Conservation (phyloP, 2,329 filamentous ascomycete genomes). For the Elsinoe australis region DNA sequence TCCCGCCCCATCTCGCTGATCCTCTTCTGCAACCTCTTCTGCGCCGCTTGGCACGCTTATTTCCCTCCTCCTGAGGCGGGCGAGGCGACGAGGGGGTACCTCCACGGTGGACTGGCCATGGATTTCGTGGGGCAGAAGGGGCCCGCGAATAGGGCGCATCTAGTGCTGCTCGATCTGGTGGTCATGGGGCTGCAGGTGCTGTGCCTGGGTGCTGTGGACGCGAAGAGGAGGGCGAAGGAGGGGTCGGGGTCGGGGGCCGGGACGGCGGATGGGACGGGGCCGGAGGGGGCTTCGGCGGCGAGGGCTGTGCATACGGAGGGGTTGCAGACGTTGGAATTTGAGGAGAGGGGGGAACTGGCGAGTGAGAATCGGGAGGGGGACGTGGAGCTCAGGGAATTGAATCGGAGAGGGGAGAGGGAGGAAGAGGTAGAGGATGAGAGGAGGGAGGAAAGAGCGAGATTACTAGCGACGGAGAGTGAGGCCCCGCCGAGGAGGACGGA, state of each 20-base stretch:
- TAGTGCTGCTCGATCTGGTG: conserved; percentile 48
- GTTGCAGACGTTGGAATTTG: conserved; percentile 52
- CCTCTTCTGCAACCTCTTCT: conserved; percentile 43
- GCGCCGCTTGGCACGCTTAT: conserved; percentile 47
- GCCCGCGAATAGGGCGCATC: conserved; percentile 46
- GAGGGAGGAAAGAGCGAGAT: conserved; percentile 19
- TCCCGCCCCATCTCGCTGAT: conserved; percentile 43
- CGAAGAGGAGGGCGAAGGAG: conserved; percentile 44
- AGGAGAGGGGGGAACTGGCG: conserved; percentile 46
- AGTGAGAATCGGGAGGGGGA: conserved; percentile 32
- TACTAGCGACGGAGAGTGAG: conserved; percentile 14
- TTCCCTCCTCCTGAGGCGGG: conserved; percentile 37
- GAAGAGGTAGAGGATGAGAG: neutral
- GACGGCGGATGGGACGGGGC: conserved; percentile 21
- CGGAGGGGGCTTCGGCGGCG: conserved; percentile 10
- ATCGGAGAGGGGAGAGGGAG: conserved; percentile 20
- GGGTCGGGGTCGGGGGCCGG: conserved; percentile 25
- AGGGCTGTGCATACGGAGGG: conserved; percentile 15
- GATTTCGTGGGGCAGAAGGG: conserved; percentile 58
- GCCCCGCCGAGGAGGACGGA: conserved; percentile 24
- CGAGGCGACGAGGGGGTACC: conserved; percentile 45
- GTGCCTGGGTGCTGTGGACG: conserved; percentile 48
- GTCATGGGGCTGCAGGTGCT: conserved; percentile 50
- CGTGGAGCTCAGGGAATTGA: conserved; percentile 35
- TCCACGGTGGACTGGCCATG: conserved; percentile 56